Evolutionary conservation across 75 land plant genomes (phyloP), one percentile per base, ranked within the genome.

Genomic region (Gnetum montanum): DNA sequence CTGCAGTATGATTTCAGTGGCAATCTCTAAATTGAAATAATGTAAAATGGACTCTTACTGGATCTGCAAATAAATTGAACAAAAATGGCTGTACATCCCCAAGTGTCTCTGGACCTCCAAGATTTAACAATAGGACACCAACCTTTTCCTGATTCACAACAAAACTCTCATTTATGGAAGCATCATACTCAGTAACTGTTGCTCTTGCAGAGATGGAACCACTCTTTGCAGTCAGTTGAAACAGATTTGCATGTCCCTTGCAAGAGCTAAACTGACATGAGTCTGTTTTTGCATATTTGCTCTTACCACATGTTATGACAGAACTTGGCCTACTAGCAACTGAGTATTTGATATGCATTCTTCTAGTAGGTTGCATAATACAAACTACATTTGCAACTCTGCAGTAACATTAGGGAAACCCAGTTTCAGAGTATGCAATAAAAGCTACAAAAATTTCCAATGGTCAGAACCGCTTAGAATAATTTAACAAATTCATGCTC

Each of bases 91-190:
- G 92, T 44, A 95, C 99, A 64, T 90, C 99, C 7, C 82, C 84
- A 28, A 95, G 88, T 29, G 88, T 86, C 61, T 95, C 99, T 11
- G 99, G 99, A 29, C 99, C 99, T 19, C 99, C 99, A 54, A 95
- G 84, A 60, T 95, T 95, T 19, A 95, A 77, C 60, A 95, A 64
- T 56, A 95, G 58, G 15, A 95, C 97, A 26, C 99, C 99, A 51
- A 95, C 69, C 49, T 78, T 83, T 34, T 81, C 99, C 29, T 81
- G 58, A 18, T 69, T 72, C 58, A 70, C 40, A 31, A 67, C 33
- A 25, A 62, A n/a, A 2, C 49, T 20, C 7, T 48, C 24, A 11
- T 67, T 43, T 7, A 63, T 31, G 28, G 61, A 57, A 37, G 54
- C 49, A 53, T 53, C 12, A 31, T 51, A 33, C 6, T 79, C 70